Base-by-base conservation (phyloP, 1,139 yeast genomes). In the Geotrichum bryndzae region DNA sequence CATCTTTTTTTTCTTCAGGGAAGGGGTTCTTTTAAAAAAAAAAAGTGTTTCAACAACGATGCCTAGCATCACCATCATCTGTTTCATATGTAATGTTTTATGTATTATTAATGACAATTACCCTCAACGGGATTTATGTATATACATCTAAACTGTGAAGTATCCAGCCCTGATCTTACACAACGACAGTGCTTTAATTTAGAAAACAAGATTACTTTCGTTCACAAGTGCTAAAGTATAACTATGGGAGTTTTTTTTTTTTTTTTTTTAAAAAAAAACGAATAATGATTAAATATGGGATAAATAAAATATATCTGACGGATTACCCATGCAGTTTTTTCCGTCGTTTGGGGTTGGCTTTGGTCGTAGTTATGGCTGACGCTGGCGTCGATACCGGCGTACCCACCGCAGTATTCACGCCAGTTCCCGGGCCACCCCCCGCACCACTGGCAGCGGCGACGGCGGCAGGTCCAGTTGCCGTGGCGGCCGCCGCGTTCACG, bases 1-100 rank as follows among this genome's bases (percentile, higher is more conserved):
- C 70, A 68, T 66, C 65, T 62, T 60, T 59, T 59, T 59, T 59
- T 63, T 38, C 45, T 38, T 38, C 45, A 56, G 61, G 59, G 59
- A 61, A 55, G 60, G 61, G 58, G 59, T 61, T 57, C 58, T 57
- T 55, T 51, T 51, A 25, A 51, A 61, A 57, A 61, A 57, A 33
- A 38, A 41, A 55, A 23, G 55, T 59, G 56, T 56, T 55, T 59
- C 61, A 59, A 59, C 61, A 54, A 59, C 58, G 58, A 59, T 59
- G 61, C 58, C 54, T 53, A 51, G 51, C 59, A 57, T 53, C 60
- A 57, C 10, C 25, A 51, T 29, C 51, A 48, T 48, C 51, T 22
- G 25, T 48, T 25, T 25, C 29, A 48, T 48, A 5, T 38, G 45
- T 38, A 38, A 38, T 38, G 45, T 38, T 38, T 38, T 38, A 15